Evolutionary conservation across 2,329 filamentous ascomycete genomes (phyloP).

Genomic region (Talaromyces verruculosus): DNA sequence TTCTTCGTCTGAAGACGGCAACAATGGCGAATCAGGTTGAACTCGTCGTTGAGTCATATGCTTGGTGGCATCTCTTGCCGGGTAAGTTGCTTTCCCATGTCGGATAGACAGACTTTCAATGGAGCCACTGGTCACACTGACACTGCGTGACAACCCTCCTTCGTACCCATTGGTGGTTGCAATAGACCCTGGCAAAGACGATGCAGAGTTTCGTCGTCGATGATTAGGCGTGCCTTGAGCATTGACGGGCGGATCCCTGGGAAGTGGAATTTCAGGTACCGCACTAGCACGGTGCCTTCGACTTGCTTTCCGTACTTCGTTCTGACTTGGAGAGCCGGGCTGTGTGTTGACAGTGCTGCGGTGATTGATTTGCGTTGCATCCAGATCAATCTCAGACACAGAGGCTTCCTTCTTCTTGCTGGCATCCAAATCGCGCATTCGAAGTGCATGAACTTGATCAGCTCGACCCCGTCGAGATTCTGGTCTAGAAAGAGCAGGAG

Average conservation of each 20-base stretch:
- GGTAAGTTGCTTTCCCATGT: conserved; percentile 8
- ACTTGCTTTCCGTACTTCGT: neutral
- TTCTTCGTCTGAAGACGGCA: conserved; percentile 46
- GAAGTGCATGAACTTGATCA: conserved; percentile 31
- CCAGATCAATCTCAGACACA: neutral
- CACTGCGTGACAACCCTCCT: conserved; percentile 20
- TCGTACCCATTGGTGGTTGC: conserved; percentile 20
- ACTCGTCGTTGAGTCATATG: conserved; percentile 23
- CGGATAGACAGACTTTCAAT: conserved; percentile 11
- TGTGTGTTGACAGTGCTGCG: neutral
- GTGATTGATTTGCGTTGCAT: neutral
- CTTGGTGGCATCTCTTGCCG: conserved; percentile 26
- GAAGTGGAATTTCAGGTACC: conserved; percentile 26
- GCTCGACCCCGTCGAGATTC: conserved; percentile 25
- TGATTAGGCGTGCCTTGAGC: conserved; percentile 5
- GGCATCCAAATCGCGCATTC: conserved; percentile 31
- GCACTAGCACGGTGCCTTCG: conserved; percentile 17
- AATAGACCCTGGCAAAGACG: conserved; percentile 19
- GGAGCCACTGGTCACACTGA: conserved; percentile 20
- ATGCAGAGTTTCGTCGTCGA: conserved; percentile 15
- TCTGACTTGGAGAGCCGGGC: neutral
- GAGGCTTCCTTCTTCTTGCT: conserved; percentile 24
- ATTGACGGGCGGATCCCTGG: conserved; percentile 25
- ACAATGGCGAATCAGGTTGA: conserved; percentile 34
- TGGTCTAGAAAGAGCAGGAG: conserved; percentile 20